Evolutionary conservation across 2,329 filamentous ascomycete species (phyloP).

Genomic region (Colletotrichum gigasporum): DNA sequence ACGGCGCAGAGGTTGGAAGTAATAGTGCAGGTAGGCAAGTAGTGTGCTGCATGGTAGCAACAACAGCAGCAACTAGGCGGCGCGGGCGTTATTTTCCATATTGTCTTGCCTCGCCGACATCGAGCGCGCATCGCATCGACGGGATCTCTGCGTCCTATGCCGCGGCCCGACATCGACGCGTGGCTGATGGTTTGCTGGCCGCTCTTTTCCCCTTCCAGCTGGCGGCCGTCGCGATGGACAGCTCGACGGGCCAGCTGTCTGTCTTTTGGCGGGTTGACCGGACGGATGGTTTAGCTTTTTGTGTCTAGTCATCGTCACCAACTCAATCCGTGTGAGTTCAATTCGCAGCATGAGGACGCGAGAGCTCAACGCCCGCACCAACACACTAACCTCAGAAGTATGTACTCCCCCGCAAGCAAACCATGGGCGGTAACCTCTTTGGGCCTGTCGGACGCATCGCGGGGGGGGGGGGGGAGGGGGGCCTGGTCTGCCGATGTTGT

Average conservation of each 20-base stretch:
- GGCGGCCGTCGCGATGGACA: not conserved
- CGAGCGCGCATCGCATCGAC: no score
- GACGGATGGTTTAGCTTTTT: not conserved
- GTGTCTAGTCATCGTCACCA: not conserved
- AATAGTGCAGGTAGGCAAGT: no score
- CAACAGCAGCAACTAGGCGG: no score
- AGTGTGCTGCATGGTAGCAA: no score
- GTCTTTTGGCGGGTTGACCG: not conserved
- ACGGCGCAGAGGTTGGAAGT: no score
- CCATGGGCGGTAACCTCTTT: slow-evolving; percentile 12
- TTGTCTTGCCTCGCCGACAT: no score
- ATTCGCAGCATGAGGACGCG: no score
- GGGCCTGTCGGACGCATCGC: slow-evolving; percentile 12
- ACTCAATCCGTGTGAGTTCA: not conserved
- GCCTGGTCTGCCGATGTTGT: slow-evolving; percentile 7
- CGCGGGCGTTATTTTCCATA: no score
- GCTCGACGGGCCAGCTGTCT: not conserved
- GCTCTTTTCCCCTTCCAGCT: not conserved
- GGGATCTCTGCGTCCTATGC: no score
- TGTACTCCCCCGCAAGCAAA: slow-evolving; percentile 23
- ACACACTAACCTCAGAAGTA: not conserved
- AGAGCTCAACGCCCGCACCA: no score
- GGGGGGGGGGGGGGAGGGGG: slow-evolving; percentile 1
- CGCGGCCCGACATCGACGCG: not conserved
- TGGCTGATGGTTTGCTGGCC: not conserved